Base-by-base conservation (phyloP, 257 asterid genomes). In the Przewalskia tangutica region DNA sequence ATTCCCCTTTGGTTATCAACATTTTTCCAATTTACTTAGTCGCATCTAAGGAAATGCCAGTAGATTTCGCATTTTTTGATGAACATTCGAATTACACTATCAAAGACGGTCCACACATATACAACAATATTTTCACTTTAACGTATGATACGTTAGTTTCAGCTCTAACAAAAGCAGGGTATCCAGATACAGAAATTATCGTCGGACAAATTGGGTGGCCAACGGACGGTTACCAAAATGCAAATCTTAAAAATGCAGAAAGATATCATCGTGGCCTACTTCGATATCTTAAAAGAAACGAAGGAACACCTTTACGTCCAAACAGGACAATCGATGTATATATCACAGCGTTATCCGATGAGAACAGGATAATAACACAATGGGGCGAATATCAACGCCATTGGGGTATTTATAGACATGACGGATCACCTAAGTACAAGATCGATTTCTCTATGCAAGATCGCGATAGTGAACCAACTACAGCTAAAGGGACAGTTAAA, bases 401-500 rank as follows among this genome's bases (percentile, higher is more conserved):
- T 14, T 85, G 88, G 89, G 93, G 93, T 2, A 84, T 90, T 44
- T 90, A 88, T 83, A n/a, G 76, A 56, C 32, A 88, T 34, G 87
- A 90, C 9, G 94, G 92, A 53, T 63, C 55, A 20, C 92, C 92
- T 2, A 90, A 90, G 77, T 90, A 68, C 89, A 87, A 86, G 86
- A 85, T 89, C 27, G 92, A 89, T 63, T 81, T 89, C 4, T 10
- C 83, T 1, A 90, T 92, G 6, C 81, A 83, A 55, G 93, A 91
- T 0, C 83, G 88, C 9, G 85, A 90, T 38, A 67, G 83, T 0
- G 84, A 32, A 7, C 94, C 92, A 0, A n/a, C 84, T 0, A 46
- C 16, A 1, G 88, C 87, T 0, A 62, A 18, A 46, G 90, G 90
- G 8, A 83, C 84, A 79, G 80, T 58, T 81, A 77, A 64, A n/a